Percentiles rank a stretch among this genome's conserved stretches.
Evolutionary conservation across 2,329 filamentous ascomycete species (phyloP).

Genomic region (Fusarium tjaetaba): DNA sequence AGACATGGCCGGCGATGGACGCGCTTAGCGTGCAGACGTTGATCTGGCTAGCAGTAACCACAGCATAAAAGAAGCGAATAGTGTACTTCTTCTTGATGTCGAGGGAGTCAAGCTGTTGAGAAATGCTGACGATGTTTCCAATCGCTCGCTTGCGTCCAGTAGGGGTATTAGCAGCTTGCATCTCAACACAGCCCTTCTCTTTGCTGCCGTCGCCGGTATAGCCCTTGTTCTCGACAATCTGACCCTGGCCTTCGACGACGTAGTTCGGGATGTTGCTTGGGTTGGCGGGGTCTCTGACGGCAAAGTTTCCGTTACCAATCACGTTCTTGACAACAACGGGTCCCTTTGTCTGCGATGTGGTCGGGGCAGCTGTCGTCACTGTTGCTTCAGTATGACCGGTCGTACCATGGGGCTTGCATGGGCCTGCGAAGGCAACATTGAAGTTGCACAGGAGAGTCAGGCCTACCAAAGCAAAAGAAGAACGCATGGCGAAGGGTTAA

Average conservation of each 20-base stretch:
- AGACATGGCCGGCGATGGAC: slow-evolving; percentile 10
- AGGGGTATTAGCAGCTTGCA: not conserved
- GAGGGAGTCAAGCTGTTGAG: slow-evolving; percentile 10
- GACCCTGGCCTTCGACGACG: not conserved
- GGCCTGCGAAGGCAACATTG: not conserved
- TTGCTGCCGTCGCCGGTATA: slow-evolving; percentile 13
- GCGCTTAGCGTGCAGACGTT: slow-evolving; percentile 16
- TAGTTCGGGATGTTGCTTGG: slow-evolving; percentile 1
- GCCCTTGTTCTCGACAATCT: not conserved
- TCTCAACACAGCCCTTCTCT: slow-evolving; percentile 7
- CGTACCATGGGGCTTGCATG: slow-evolving; percentile 5
- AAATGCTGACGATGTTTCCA: not conserved
- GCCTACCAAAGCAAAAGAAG: not conserved
- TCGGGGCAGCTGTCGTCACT: not conserved
- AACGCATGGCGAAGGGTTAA: not conserved
- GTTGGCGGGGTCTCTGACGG: not conserved
- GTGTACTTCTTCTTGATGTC: slow-evolving; percentile 17
- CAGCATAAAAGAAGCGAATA: slow-evolving; percentile 27
- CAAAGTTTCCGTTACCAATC: slow-evolving; percentile 14
- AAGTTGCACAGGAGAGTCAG: not conserved
- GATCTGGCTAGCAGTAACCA: not conserved
- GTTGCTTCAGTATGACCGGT: not conserved
- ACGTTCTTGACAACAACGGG: slow-evolving; percentile 4
- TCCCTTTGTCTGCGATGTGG: not conserved
- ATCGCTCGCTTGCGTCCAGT: slow-evolving; percentile 5